Evolutionary conservation across 2,329 filamentous ascomycete genomes (phyloP).

Genomic region (Colletotrichum higginsianum): DNA sequence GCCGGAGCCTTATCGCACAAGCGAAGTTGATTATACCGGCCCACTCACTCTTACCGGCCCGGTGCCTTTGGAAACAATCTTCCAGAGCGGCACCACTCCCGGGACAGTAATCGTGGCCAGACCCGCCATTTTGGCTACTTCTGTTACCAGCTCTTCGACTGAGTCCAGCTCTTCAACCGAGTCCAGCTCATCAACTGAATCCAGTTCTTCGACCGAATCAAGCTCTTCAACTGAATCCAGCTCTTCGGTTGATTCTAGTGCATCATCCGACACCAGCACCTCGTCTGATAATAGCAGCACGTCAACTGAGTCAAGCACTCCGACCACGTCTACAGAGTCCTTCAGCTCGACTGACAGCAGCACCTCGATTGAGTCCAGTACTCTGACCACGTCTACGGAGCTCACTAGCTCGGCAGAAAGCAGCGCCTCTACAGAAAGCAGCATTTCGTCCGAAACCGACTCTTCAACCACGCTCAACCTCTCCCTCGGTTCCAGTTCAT

Average conservation of each 20-base stretch:
- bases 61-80: constrained; percentile 1
- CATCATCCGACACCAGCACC: too few species aligned
- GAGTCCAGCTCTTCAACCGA: not conserved
- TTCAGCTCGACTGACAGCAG: too few species aligned
- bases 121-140: constrained; percentile 24
- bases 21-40: constrained; percentile 23
- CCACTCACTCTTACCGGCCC: not conserved
- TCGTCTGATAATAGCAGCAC: not conserved
- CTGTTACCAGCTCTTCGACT: not conserved
- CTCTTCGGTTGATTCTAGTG: not conserved
- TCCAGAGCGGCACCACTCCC: constrained; percentile 16
- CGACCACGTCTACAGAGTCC: too few species aligned
- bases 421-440: not conserved
- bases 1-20: constrained; percentile 27
- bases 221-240: too few species aligned
- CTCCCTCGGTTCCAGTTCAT: not conserved
- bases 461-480: not conserved
- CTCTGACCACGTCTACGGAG: too few species aligned
- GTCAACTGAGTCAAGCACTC: not conserved
- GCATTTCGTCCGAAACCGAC: not conserved
- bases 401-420: too few species aligned
- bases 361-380: too few species aligned
- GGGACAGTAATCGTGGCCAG: constrained; percentile 27
- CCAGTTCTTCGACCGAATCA: not conserved
- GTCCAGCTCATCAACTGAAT: too few species aligned